Conservation (phyloP, 2,329 filamentous ascomycete species). For the Ramularia collo-cygni region DNA sequence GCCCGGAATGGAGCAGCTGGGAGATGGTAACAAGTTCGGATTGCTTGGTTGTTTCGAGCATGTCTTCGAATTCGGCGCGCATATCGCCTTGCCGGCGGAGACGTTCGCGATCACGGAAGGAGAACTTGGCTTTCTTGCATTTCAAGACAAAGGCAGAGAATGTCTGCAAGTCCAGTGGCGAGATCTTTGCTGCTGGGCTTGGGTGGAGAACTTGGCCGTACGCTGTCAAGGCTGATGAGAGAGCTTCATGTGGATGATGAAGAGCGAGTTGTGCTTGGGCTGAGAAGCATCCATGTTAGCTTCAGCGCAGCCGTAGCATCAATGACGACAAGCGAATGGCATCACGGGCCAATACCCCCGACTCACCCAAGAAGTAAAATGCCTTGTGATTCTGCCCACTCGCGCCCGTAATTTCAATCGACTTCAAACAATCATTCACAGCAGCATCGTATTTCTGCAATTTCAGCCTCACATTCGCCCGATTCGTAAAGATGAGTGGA, state of each 20-base stretch:
- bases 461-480: slow-evolving; percentile 73
- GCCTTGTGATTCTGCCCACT: slow-evolving; percentile 54
- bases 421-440: slow-evolving; percentile 68
- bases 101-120: slow-evolving; percentile 60
- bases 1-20: slow-evolving; percentile 24
- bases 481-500: slow-evolving; percentile 78
- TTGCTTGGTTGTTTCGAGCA: slow-evolving; percentile 46
- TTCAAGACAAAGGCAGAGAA: slow-evolving; percentile 66
- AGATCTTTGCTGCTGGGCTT: slow-evolving; percentile 53
- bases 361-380: slow-evolving; percentile 61
- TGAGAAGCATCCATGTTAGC: slow-evolving; percentile 11
- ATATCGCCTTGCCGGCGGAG: slow-evolving; percentile 51
- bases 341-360: not conserved
- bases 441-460: slow-evolving; percentile 66
- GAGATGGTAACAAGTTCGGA: slow-evolving; percentile 33
- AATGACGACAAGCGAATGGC: too few relatives aligned
- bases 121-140: slow-evolving; percentile 84
- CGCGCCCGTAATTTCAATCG: slow-evolving; percentile 58
- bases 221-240: slow-evolving; percentile 62
- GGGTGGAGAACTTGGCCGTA: slow-evolving; percentile 48
- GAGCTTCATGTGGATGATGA: slow-evolving; percentile 63
- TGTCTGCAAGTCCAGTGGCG: slow-evolving; percentile 27
- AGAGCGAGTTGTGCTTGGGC: slow-evolving; percentile 76
- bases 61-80: slow-evolving; percentile 51
- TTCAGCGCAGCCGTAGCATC: not conserved